phyloP scores from a whole-genome alignment of 257 asterid species.

The Solanum neorickii region DNA sequence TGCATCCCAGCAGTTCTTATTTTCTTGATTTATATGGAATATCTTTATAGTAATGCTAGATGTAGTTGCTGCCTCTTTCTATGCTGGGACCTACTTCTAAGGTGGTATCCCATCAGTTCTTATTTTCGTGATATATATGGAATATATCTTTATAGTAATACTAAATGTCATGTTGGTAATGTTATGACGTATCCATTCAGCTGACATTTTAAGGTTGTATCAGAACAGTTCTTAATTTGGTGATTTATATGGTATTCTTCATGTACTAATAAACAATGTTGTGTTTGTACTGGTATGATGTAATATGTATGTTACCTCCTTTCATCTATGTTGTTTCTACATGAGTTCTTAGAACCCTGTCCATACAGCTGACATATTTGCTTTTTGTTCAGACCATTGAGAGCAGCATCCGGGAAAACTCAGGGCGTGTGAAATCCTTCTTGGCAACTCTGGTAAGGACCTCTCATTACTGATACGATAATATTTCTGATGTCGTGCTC shows the following conservation, averaged over 20 bases:
- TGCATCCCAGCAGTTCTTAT: neutral
- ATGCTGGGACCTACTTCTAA: neutral
- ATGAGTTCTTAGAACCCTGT: neutral
- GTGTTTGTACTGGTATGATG: neutral
- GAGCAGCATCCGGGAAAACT: constrained; percentile 70
- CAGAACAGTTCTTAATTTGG: neutral
- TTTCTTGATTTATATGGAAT: neutral
- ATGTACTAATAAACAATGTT: neutral
- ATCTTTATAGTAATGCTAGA: neutral
- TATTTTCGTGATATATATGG: neutral
- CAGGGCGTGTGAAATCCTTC: constrained; percentile 66
- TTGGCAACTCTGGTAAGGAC: constrained; percentile 74
- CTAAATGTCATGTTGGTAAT: neutral
- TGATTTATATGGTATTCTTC: neutral
- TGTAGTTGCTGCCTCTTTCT: neutral
- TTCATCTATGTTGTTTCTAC: neutral
- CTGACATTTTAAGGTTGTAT: neutral
- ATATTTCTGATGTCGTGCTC: neutral
- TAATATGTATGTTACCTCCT: neutral
- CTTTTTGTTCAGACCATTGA: constrained; percentile 48
- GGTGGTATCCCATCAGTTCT: neutral
- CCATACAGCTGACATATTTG: neutral
- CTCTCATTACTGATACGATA: neutral
- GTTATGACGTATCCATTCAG: neutral
- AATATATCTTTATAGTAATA: neutral